Base-by-base conservation (phyloP, 352 stramenopile species). In the Pythium dissimile region DNA sequence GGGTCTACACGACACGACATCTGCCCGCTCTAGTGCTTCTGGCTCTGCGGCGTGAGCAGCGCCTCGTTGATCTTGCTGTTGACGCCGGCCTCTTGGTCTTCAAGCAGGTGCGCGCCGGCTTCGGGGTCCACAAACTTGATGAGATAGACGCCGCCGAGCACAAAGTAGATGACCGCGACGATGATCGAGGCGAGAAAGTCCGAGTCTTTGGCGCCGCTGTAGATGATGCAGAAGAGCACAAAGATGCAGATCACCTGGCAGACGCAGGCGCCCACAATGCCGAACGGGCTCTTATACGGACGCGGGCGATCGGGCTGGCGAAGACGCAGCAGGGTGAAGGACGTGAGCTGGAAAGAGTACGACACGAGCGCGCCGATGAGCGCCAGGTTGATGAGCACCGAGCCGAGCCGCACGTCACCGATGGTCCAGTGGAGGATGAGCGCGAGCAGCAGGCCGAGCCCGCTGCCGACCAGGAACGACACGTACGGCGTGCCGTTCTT, bases 371-470 rank as follows among this genome's bases (percentile, higher is more conserved):
- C 80, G 0, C 75, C 73, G 28, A 85, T 68, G 5, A 89, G 66
- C 57, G 80, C 58, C 15, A 89, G 43, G 59, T 89, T 88, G 68
- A 88, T 86, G 41, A 88, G 67, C 35, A 89, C 80, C 0, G 71
- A 69, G 23, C 77, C 77, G 45, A 88, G 71, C 8, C 79, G 69
- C 18, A 70, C 64, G 62, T 86, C 75, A 24, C 73, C 77, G 44
- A 88, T 82, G 31, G 71, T 67, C 50, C 72, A 89, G 59, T 86
- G 79, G 34, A 89, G 68, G 11, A 72, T 44, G 21, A 84, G 70
- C 24, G 73, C 71, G 24, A 87, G 43, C 6, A 73, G 15, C 13
- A 85, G 61, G 30, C 64, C 72, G 30, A 83, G 62, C 11, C 64
- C 27, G 10, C 59, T 71, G 20, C 80, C 80, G 12, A 66, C 24